Conservation (phyloP, 768 basidiomycete genomes). For the Naganishia friedmannii region DNA sequence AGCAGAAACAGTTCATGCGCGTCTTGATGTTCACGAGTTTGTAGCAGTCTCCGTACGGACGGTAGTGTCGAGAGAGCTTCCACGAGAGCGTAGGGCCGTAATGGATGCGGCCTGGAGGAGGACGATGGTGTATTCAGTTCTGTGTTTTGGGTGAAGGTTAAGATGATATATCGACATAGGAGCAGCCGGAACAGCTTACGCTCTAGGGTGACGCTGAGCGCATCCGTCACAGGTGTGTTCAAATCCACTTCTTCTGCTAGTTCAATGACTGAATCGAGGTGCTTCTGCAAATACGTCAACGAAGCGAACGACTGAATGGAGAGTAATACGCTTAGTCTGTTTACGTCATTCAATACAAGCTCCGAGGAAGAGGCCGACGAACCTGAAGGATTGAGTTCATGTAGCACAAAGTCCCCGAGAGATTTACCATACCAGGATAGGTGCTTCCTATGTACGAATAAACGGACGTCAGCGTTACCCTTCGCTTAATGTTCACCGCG, state of each 20-base stretch:
- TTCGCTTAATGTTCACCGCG: background rate
- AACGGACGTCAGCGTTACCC: background rate
- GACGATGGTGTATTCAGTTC: conserved; percentile 52
- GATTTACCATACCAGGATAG: conserved; percentile 90
- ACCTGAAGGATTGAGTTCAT: conserved; percentile 94
- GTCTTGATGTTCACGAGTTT: conserved; percentile 92
- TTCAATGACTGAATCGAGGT: conserved; percentile 70
- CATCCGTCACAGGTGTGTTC: conserved; percentile 80
- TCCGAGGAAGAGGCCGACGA: conserved; percentile 25
- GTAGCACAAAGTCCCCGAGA: conserved; percentile 94
- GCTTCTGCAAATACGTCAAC: conserved; percentile 72
- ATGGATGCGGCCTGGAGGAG: conserved; percentile 57
- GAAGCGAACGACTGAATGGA: conserved; percentile 80
- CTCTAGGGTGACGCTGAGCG: conserved; percentile 67
- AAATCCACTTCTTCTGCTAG: conserved; percentile 77
- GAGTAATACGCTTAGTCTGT: background rate
- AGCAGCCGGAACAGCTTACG: conserved; percentile 54
- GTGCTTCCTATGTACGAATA: conserved; percentile 18
- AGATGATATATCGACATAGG: conserved; percentile 24
- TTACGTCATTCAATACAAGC: background rate
- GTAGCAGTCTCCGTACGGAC: conserved; percentile 57
- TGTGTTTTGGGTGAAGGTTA: conserved; percentile 11
- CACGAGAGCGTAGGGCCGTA: conserved; percentile 73
- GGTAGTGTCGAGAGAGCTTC: conserved; percentile 62
- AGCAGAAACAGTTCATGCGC: conserved; percentile 98